Evolutionary conservation across 2,329 filamentous ascomycete species (phyloP).

Genomic region (Fusarium odoratissimum): DNA sequence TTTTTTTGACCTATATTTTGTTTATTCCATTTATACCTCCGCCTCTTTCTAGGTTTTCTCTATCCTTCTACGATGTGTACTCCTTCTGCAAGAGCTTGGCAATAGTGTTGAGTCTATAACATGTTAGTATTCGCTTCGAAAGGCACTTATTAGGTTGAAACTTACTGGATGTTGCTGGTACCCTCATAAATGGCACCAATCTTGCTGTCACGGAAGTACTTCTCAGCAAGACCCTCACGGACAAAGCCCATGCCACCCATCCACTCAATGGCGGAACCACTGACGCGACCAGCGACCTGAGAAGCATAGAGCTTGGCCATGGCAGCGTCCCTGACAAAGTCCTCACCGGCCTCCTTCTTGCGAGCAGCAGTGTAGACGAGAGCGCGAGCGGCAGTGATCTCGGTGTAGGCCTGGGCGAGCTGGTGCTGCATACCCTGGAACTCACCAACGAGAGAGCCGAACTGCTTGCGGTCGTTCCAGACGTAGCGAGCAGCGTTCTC

Average conservation of each 20-base stretch:
- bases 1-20: slow-evolving; percentile 28
- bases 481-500: slow-evolving; percentile 94
- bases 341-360: slow-evolving; percentile 97
- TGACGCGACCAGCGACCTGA: slow-evolving; percentile 90
- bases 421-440: slow-evolving; percentile 99
- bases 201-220: slow-evolving; percentile 98
- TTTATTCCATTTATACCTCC: slow-evolving; percentile 10
- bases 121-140: slow-evolving; percentile 26
- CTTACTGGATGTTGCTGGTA: slow-evolving; percentile 79
- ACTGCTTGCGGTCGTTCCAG: slow-evolving; percentile 99
- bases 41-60: slow-evolving; percentile 21
- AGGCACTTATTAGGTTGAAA: slow-evolving; percentile 9
- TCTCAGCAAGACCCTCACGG: slow-evolving; percentile 94
- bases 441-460: slow-evolving; percentile 90
- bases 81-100: slow-evolving; percentile 72
- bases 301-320: slow-evolving; percentile 98
- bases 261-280: slow-evolving; percentile 92
- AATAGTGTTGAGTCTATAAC: slow-evolving; percentile 70
- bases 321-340: slow-evolving; percentile 94
- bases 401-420: slow-evolving; percentile 93
- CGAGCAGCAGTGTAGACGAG: slow-evolving; percentile 95
- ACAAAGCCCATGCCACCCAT: slow-evolving; percentile 99
- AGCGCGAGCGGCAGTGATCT: slow-evolving; percentile 90
- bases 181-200: slow-evolving; percentile 98
- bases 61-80: slow-evolving; percentile 58